phyloP scores from a whole-genome alignment of 208 protist genomes.

The Tritrichomonas foetus region DNA sequence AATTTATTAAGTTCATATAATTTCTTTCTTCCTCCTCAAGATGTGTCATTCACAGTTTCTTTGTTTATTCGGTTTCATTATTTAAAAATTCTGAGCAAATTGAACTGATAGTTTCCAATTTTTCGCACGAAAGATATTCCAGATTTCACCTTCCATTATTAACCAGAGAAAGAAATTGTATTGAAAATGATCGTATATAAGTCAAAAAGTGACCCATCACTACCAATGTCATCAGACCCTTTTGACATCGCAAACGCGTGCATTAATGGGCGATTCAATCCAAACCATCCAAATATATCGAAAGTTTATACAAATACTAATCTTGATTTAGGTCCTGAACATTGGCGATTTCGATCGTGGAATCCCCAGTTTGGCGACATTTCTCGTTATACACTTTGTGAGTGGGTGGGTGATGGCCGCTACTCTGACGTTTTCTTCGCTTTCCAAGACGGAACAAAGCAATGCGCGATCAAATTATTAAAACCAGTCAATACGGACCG shows the following conservation, averaged over 20 bases:
- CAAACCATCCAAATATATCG: slow-evolving; percentile 35
- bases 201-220: not conserved
- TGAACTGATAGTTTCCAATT: not conserved
- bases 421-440: slow-evolving; percentile 22
- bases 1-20: too few relatives aligned
- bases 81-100: not conserved
- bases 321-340: slow-evolving; percentile 9
- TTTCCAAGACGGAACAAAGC: not conserved
- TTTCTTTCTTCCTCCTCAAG: too few relatives aligned
- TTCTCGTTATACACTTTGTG: not conserved
- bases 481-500: slow-evolving; percentile 90
- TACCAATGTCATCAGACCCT: not conserved
- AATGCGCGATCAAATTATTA: slow-evolving; percentile 90
- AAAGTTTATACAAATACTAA: slow-evolving; percentile 29
- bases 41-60: not conserved
- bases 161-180: not conserved
- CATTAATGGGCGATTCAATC: slow-evolving; percentile 31
- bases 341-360: slow-evolving; percentile 37
- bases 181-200: not conserved
- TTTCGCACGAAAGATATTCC: not conserved
- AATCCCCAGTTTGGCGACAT: slow-evolving; percentile 18
- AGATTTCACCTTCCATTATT: not conserved
- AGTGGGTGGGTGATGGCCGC: slow-evolving; percentile 12
- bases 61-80: not conserved
- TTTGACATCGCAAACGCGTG: slow-evolving; percentile 33